These are phyloP conservation scores for Amanita rimosa DNA, from an alignment of 768 basidiomycete genomes.

Conservation along the genomic window DNA sequence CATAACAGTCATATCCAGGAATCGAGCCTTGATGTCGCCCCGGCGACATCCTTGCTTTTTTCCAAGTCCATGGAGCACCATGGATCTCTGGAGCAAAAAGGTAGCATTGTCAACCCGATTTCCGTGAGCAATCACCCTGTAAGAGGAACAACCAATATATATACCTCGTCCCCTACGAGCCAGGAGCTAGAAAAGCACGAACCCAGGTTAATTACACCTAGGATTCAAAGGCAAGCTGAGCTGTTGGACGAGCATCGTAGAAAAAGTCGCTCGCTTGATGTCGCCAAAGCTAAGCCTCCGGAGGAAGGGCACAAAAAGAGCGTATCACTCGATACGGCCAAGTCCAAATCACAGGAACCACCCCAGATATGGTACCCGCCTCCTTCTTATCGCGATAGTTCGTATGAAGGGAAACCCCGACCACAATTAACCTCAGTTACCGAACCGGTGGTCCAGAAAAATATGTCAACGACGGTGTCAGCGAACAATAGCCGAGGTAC, in stretches of 20 bases:
- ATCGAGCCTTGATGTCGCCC: neutral
- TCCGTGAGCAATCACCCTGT: neutral
- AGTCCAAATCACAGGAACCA: constrained; percentile 28
- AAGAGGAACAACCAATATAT: neutral
- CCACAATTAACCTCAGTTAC: neutral
- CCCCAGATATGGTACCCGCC: constrained; percentile 21
- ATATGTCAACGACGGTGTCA: constrained; percentile 5
- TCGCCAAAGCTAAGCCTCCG: neutral
- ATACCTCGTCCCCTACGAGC: neutral
- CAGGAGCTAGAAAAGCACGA: constrained; percentile 1
- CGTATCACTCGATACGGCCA: constrained; percentile 43
- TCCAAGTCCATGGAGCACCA: neutral
- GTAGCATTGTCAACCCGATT: neutral
- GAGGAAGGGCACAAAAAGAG: constrained; percentile 5
- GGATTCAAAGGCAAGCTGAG: neutral
- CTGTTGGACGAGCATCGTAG: neutral
- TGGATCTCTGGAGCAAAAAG: neutral
- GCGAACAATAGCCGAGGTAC: neutral
- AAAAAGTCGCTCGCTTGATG: neutral
- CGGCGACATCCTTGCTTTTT: neutral
- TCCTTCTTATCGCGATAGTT: neutral
- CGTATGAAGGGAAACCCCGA: constrained; percentile 29
- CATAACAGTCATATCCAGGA: neutral
- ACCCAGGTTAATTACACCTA: constrained; percentile 1
- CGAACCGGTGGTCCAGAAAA: neutral